Percentiles rank a stretch among this genome's conserved stretches.
These are phyloP conservation scores for Fusarium brevicatenulatum DNA, from an alignment of 2,329 filamentous ascomycete genomes.

Conservation along the genomic window DNA sequence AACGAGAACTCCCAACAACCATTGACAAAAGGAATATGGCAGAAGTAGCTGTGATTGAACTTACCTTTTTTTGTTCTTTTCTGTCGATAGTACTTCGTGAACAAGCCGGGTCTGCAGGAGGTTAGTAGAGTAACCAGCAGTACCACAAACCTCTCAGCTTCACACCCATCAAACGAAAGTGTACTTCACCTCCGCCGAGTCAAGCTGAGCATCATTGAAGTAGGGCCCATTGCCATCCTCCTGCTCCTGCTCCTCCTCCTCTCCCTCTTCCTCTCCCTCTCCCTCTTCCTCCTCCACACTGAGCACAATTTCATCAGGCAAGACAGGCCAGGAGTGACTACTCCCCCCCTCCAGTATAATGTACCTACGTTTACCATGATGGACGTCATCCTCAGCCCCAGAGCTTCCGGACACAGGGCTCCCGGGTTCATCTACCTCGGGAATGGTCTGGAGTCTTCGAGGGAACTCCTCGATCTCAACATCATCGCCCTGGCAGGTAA, in stretches of 20 bases:
- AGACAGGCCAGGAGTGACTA: neutral
- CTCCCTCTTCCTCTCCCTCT: neutral
- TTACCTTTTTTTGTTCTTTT: neutral
- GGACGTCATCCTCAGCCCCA: neutral
- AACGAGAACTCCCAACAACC: neutral
- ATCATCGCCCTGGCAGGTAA: neutral
- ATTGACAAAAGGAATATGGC: neutral
- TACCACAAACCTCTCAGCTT: neutral
- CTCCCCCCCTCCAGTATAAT: neutral
- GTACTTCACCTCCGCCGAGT: neutral
- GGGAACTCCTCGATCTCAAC: neutral
- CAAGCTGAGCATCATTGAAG: neutral
- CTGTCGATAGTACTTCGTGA: rapidly evolving
- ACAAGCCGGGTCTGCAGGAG: neutral
- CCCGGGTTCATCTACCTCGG: neutral
- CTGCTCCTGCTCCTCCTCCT: neutral
- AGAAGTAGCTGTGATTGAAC: neutral
- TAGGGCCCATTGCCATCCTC: neutral
- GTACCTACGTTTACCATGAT: too few species aligned
- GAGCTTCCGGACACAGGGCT: neutral
- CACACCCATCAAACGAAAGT: neutral
- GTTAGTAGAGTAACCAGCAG: neutral
- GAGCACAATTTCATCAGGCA: neutral
- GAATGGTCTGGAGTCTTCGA: neutral
- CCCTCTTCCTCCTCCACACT: too few species aligned